phyloP scores from a whole-genome alignment of 2,329 filamentous ascomycete genomes.

The Graphium sp. region DNA sequence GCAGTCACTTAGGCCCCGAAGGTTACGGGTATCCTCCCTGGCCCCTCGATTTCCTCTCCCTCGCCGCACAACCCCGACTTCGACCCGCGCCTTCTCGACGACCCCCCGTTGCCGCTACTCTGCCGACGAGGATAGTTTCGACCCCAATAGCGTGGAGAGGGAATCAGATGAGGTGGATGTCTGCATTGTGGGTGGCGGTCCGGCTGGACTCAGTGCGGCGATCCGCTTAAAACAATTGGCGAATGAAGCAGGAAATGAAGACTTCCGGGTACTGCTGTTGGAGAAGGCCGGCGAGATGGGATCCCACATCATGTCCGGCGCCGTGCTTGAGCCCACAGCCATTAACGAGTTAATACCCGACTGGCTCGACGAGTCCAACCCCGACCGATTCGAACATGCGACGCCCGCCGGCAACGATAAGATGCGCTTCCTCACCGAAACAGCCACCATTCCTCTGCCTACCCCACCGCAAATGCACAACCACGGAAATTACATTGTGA shows the following conservation, averaged over 20 bases:
- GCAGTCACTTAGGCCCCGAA: not conserved
- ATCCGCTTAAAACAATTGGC: conserved; percentile 93
- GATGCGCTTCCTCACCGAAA: conserved; percentile 90
- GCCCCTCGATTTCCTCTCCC: not conserved
- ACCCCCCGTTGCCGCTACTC: conserved; percentile 11
- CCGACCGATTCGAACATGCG: conserved; percentile 69
- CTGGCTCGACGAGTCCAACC: conserved; percentile 82
- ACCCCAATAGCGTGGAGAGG: conserved; percentile 56
- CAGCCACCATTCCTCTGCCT: conserved; percentile 60
- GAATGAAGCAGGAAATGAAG: conserved; percentile 86
- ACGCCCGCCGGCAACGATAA: conserved; percentile 71
- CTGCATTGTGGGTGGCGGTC: conserved; percentile 92
- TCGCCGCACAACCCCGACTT: conserved; percentile 4
- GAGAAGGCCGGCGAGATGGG: conserved; percentile 94
- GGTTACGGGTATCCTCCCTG: conserved; percentile 3
- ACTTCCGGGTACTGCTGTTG: conserved; percentile 80
- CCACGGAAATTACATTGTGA: conserved; percentile 94
- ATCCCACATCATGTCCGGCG: conserved; percentile 88
- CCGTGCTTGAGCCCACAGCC: conserved; percentile 79
- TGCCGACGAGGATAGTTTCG: conserved; percentile 36
- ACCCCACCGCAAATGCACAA: conserved; percentile 96
- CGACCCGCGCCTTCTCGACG: conserved; percentile 18
- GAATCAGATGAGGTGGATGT: conserved; percentile 92
- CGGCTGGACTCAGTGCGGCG: conserved; percentile 79
- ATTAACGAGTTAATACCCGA: conserved; percentile 84